Evolutionary conservation across 495 filamentous ascomycete genomes (phyloP).

Genomic region (Bacidia gigantensis): DNA sequence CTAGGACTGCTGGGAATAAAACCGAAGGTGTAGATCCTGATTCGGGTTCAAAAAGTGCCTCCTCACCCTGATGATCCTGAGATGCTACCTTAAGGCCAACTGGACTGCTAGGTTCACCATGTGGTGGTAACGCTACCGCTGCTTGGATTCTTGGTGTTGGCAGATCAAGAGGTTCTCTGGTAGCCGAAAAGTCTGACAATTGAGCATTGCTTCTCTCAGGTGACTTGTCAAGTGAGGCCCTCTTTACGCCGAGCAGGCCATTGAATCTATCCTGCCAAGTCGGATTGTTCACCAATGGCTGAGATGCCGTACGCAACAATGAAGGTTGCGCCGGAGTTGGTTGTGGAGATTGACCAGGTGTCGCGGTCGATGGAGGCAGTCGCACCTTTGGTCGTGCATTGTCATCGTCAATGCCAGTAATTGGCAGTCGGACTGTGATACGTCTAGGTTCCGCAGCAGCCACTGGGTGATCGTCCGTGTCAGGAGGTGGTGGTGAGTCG

Average conservation of each 20-base stretch:
- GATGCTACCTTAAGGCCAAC: slow-evolving; percentile 31
- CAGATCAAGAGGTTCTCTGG: slow-evolving; percentile 44
- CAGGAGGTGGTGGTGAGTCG: slow-evolving; percentile 60
- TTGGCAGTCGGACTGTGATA: slow-evolving; percentile 57
- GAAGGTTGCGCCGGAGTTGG: slow-evolving; percentile 7
- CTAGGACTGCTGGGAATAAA: slow-evolving; percentile 48
- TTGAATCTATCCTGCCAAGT: slow-evolving; percentile 69
- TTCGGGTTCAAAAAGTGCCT: slow-evolving; percentile 72
- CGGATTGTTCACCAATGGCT: slow-evolving; percentile 24
- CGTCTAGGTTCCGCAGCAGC: slow-evolving; percentile 50
- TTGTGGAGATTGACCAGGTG: slow-evolving; percentile 15
- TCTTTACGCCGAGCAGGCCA: slow-evolving; percentile 51
- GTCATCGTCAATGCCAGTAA: slow-evolving; percentile 26
- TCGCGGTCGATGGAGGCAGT: slow-evolving; percentile 41
- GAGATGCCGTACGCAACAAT: slow-evolving; percentile 17
- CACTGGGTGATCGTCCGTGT: slow-evolving; percentile 55
- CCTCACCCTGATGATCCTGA: slow-evolving; percentile 57
- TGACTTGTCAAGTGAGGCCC: slow-evolving; percentile 32
- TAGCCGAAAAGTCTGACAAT: slow-evolving; percentile 37
- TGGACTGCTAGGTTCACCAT: slow-evolving; percentile 16
- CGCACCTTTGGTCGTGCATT: slow-evolving; percentile 44
- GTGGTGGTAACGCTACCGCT: slow-evolving; percentile 44
- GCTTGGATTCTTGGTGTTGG: slow-evolving; percentile 35
- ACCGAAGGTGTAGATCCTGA: slow-evolving; percentile 63
- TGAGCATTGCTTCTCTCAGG: slow-evolving; percentile 39